Evolutionary conservation across 116 monocot species (phyloP).

Genomic region (Iris pallida): DNA sequence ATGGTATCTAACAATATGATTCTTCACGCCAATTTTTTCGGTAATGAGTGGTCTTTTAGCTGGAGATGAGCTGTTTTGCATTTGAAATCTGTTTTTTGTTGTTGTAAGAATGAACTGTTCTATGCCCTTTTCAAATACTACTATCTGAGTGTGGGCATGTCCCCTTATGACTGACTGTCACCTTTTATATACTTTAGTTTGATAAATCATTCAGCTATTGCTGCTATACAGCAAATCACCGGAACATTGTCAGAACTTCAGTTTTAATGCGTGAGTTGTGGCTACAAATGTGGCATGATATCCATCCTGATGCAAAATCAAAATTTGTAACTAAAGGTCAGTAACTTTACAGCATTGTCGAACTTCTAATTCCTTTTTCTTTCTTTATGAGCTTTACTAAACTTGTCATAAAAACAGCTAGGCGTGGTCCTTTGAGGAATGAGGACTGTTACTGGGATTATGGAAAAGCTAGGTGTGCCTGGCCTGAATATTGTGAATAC

Average conservation of each 20-base stretch:
- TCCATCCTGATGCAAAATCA: conserved; percentile 76
- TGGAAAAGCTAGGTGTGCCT: conserved; percentile 96
- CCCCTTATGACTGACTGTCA: too few species aligned
- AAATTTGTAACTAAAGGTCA: conserved; percentile 95
- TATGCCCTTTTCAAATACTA: too few species aligned
- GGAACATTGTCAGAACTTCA: conserved; percentile 83
- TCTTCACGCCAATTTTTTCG: too few species aligned
- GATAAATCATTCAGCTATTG: neutral
- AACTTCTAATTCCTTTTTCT: neutral
- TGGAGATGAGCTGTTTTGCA: too few species aligned
- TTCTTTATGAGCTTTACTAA: neutral
- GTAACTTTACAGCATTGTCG: neutral
- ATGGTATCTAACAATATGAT: too few species aligned
- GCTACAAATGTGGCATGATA: conserved; percentile 99
- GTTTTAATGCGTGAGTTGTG: conserved; percentile 97
- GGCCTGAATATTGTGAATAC: conserved; percentile 98
- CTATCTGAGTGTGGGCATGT: too few species aligned
- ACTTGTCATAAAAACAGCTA: conserved; percentile 34
- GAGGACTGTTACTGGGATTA: conserved; percentile 98
- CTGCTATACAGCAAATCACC: conserved; percentile 60
- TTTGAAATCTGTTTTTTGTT: too few species aligned
- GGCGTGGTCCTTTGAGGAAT: conserved; percentile 81
- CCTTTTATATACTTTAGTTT: neutral
- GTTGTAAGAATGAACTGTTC: too few species aligned
- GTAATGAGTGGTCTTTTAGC: too few species aligned